Base-by-base conservation (phyloP, 2,329 filamentous ascomycete genomes). In the Achaetomium macrosporum region DNA sequence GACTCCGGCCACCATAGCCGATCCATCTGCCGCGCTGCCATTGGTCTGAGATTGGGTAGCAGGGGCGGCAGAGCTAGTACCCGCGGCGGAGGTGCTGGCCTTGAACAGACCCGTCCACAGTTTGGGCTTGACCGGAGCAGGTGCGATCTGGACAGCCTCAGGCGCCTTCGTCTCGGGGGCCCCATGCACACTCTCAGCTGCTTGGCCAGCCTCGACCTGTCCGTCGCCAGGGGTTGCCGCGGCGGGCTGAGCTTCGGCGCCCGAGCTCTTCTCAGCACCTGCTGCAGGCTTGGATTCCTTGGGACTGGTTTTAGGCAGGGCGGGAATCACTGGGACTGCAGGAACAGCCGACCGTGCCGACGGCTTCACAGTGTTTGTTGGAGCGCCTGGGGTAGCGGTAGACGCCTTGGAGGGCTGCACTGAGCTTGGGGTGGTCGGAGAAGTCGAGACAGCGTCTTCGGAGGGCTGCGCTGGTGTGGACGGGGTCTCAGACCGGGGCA, bases 261-360 rank as follows among this genome's bases (percentile, higher is more conserved):
- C 7, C 7, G 54, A 13, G 19, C 57, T 41, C 37, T 57, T 57
- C 39, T 64, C 63, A 10, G 56, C 56, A 20, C 57, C 58, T 12
- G 58, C 39, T 15, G 58, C 43, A 42, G 45, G 56, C 47, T 62
- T 68, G 11, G 48, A 41, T 5, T 68, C 68, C 44, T 68, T 71
- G 5, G 66, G 58, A 35, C 57, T 62, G 12, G 63, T 49, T 62
- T 75, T 78, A 7, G 76, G 74, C 9, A 77, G 59, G 33, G 66
- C 71, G 8, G 77, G 77, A 19, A 79, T 55, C n/a, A 75, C 68
- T 3, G 76, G 76, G 40, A 74, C 58, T 1, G 72, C 73, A 11
- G 76, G 75, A 42, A 74, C 60, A 71, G 5, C 66, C 13, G 70
- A 55, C 9, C 71, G 72, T 37, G 58, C 61, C 37, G 59, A 62